These are phyloP conservation scores for Drechslera avenae DNA, from an alignment of 2,329 filamentous ascomycete genomes.

Conservation along the genomic window DNA sequence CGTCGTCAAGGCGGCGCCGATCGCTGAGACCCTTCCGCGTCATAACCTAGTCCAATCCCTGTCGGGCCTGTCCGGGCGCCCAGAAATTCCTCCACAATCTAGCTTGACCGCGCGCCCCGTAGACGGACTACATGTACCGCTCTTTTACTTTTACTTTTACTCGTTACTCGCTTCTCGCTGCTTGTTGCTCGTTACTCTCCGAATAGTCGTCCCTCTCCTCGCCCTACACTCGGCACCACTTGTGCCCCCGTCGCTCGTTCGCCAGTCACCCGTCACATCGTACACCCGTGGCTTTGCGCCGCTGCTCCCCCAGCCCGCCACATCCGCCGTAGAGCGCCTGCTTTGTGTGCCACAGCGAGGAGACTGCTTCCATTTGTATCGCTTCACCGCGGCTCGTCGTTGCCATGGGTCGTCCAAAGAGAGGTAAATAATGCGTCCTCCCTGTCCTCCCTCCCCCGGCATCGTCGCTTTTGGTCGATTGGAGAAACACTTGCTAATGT, in stretches of 20 bases:
- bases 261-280: slow-evolving; percentile 19
- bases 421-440: slow-evolving; percentile 38
- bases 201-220: not conserved
- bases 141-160: slow-evolving; percentile 8
- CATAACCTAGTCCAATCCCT: slow-evolving; percentile 17
- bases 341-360: slow-evolving; percentile 13
- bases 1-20: slow-evolving; percentile 6
- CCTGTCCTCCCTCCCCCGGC: slow-evolving; percentile 11
- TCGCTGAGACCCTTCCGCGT: slow-evolving; percentile 16
- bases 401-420: slow-evolving; percentile 44
- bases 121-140: slow-evolving; percentile 20
- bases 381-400: slow-evolving; percentile 21
- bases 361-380: slow-evolving; percentile 12
- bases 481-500: slow-evolving; percentile 32
- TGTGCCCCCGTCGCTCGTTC: slow-evolving; percentile 33
- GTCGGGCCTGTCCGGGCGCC: slow-evolving; percentile 15
- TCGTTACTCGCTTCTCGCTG: too few relatives aligned
- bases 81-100: slow-evolving; percentile 21
- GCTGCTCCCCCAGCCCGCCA: slow-evolving; percentile 27
- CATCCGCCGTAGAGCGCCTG: slow-evolving; percentile 25
- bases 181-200: not conserved
- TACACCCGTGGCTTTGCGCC: slow-evolving; percentile 39
- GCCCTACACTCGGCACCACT: slow-evolving; percentile 8
- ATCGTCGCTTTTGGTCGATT: slow-evolving; percentile 3
- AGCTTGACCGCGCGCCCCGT: slow-evolving; percentile 18